Base-by-base conservation (phyloP, 2,329 filamentous ascomycete genomes). In the Epichloe baconii region DNA sequence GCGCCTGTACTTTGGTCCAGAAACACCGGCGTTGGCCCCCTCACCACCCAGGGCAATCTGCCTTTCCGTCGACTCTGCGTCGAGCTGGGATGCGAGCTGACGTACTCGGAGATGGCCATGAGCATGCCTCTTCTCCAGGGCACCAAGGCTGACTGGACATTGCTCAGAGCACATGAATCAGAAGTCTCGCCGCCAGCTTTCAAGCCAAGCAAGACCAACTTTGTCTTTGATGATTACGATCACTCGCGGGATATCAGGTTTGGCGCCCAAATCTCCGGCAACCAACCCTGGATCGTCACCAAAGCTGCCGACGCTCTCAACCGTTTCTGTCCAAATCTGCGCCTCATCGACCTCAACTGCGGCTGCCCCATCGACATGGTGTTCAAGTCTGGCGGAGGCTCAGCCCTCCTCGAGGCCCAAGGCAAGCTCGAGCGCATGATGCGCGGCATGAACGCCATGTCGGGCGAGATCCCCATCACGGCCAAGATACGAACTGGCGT, bases 101-200 rank as follows among this genome's bases (percentile, higher is more conserved):
- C 93, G 0, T 98, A 95, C 72, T 97, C 91, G 0, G 93, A 98
- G 68, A 98, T 98, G 93, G 93, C 91, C 4, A 86, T 98, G 78
- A 83, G 88, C 31, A 72, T 95, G 67, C 90, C 91, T 10, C 71
- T 98, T 42, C 77, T 98, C 5, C 89, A 96, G 66, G 93, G 93
- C 37, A 80, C 86, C 56, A 94, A 91, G 68, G 77, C 83, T 2
- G 93, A 98, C 71, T 98, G 93, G 93, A 89, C 93, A 19, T 74
- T 98, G 51, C 80, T 97, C 76, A 94, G 93, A 67, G 88, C 88
- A 3, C 93, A 98, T 64, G 82, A 89, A 64, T 86, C 83, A 6
- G 93, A 98, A 67, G 73, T 85, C 17, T 68, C 71, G 21, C 80
- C 88, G 23, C 91, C 91, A 17, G 79, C 76, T 37, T 83, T 88